phyloP scores from a whole-genome alignment of 192 early-diverging fungal genomes.

The Coemansia sp. region DNA sequence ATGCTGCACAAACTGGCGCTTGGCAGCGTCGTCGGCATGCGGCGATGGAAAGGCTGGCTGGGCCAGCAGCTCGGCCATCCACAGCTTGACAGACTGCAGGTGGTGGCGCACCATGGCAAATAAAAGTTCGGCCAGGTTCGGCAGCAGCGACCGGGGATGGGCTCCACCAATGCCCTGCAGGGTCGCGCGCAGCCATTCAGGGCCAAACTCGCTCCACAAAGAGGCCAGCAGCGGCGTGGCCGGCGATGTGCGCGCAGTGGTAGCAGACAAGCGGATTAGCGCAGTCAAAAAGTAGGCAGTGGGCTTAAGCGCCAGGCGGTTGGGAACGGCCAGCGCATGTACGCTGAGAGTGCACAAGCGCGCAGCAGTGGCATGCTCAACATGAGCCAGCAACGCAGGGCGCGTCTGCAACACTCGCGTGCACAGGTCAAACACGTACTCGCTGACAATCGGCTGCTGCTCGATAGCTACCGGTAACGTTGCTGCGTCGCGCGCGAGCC shows the following conservation, averaged over 20 bases:
- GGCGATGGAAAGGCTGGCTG: conserved; percentile 36
- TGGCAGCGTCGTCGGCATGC: conserved; percentile 20
- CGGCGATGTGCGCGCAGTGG: conserved; percentile 5
- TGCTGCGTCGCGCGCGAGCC: conserved; percentile 26
- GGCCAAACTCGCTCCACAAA: conserved; percentile 33
- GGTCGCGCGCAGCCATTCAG: conserved; percentile 38
- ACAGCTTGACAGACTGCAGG: conserved; percentile 7
- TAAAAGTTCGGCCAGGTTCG: conserved; percentile 45
- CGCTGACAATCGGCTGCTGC: conserved; percentile 47
- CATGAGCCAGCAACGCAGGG: conserved; percentile 13
- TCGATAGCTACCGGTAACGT: conserved; percentile 26
- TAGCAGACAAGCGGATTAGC: conserved; percentile 29
- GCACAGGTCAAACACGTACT: conserved; percentile 37
- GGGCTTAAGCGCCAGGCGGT: conserved; percentile 42
- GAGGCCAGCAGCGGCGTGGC: conserved; percentile 7
- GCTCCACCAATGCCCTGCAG: conserved; percentile 45
- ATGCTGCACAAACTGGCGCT: conserved; percentile 39
- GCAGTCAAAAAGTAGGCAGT: conserved; percentile 39
- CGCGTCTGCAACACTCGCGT: conserved; percentile 36
- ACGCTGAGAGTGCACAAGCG: conserved; percentile 37
- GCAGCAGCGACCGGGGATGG: conserved; percentile 50
- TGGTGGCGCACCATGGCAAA: conserved; percentile 47
- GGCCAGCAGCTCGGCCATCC: conserved; percentile 32
- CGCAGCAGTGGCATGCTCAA: conserved; percentile 12
- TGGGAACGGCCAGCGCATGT: conserved; percentile 46